Evolutionary conservation across 139 green algal species (phyloP), one percentile per base, ranked within the genome.

Genomic region (Chlorella vulgaris): DNA sequence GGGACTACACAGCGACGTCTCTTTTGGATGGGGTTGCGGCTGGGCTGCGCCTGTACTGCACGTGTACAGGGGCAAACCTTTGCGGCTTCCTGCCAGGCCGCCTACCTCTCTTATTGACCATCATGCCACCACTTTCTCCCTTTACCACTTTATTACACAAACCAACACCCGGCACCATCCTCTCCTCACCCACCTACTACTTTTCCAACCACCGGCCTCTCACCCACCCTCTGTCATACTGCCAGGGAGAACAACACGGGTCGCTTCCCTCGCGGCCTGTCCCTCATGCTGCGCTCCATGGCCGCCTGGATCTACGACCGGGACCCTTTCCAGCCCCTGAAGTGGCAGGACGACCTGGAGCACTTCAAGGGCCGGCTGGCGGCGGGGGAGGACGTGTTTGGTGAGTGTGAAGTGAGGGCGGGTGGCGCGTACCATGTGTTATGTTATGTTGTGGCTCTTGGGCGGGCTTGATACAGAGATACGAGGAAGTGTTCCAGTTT

Each of bases 201-300:
- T n/a, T n/a, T n/a, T n/a, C n/a, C n/a, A n/a, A n/a, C n/a, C n/a
- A n/a, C n/a, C n/a, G n/a, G n/a, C n/a, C n/a, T n/a, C n/a, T n/a
- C n/a, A n/a, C n/a, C n/a, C n/a, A n/a, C n/a, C n/a, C n/a, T n/a
- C n/a, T n/a, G n/a, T n/a, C n/a, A n/a, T n/a, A n/a, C n/a, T n/a
- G n/a, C n/a, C 76, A 81, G 61, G 19, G 96, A 99, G 89, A 99
- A 99, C 93, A 99, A 99, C 92, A 99, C 96, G 3, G 96, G 96
- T 68, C 80, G 86, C 77, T 99, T 99, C 92, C 96, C 96, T 7
- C 91, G 96, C 47, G 96, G 96, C 4, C 91, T 99, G 18, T 93
- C 88, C 35, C 91, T 99, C 62, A 99, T 99, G 96, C 91, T 99
- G 78, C 90, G 94, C 43, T 91, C 94, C 47, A 92, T 99, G 88